Conservation (phyloP, 2,329 filamentous ascomycete genomes). For the Aureobasidium vineae region DNA sequence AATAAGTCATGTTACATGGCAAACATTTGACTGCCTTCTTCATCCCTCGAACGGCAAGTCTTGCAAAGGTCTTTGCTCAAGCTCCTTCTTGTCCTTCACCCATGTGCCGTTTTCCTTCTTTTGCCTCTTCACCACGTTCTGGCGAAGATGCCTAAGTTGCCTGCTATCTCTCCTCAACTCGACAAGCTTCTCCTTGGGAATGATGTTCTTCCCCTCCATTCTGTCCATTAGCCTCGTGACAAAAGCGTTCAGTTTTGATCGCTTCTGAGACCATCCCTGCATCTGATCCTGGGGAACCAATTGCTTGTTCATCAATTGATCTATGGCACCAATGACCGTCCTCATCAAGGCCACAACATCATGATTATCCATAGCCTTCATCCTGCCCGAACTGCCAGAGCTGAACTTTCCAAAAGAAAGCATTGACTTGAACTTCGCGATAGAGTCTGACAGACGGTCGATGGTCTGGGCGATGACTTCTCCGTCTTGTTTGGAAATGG, state of each 20-base stretch:
- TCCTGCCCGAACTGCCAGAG: constrained; percentile 1
- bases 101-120: constrained; percentile 23
- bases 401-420: constrained; percentile 30
- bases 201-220: constrained; percentile 16
- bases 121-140: constrained; percentile 3
- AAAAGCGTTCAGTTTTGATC: constrained; percentile 30
- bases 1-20: background rate
- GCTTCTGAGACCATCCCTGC: constrained; percentile 30
- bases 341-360: constrained; percentile 31
- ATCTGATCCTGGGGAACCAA: constrained; percentile 31
- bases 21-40: background rate
- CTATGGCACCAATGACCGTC: constrained; percentile 34
- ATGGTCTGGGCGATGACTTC: constrained; percentile 34
- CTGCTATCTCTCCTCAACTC: constrained; percentile 21
- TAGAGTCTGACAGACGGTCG: constrained; percentile 31
- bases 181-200: constrained; percentile 11
- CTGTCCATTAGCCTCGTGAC: constrained; percentile 25
- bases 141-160: constrained; percentile 15
- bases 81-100: constrained; percentile 7
- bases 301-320: constrained; percentile 32
- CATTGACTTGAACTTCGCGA: constrained; percentile 31
- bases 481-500: constrained; percentile 45
- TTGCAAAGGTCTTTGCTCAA: background rate
- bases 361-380: constrained; percentile 26
- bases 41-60: constrained; percentile 4